Base-by-base conservation (phyloP, 2,329 filamentous ascomycete species). In the Hymenoscyphus albidus region DNA sequence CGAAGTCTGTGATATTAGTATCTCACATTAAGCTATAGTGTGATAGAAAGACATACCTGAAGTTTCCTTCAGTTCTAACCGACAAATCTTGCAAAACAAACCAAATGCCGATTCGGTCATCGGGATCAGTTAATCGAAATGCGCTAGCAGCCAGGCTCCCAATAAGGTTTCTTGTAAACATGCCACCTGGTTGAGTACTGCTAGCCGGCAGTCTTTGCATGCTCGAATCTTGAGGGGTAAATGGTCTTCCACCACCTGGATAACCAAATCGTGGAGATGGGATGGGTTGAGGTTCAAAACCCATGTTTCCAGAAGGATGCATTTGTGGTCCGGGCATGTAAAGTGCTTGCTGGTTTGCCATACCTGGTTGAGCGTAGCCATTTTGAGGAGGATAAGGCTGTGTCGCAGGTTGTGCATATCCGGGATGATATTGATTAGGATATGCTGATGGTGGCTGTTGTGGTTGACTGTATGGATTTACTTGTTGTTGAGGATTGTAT, bases 1-100 rank as follows among this genome's bases (percentile, higher is more conserved):
- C 84, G 81, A 58, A 89, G 78, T 44, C 86, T 88, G 67, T 10
- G 40, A 14, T 55, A 51, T 51, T 51, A 51, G n/a, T 51, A 22
- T 51, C 18, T 9, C n/a, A 22, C 22, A n/a, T 22, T 27, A 51
- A 16, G 10, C 42, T 9, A 9, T 22, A 18, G 44, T 18, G 18
- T 7, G 18, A 10, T 16, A 40, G 32, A 44, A n/a, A 61, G 14
- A 74, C 82, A 73, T 83, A 96, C 92, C 94, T 85, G 77, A 98
- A 99, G 65, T 82, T 85, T 12, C 95, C 95, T 77, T 98, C 95
- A 0, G 93, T 97, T 57, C 95, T 86, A 39, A 99, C 94, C 72
- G 93, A 97, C 55, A 99, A 81, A 78, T 99, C 95, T 76, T 97
- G 94, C 62, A 98, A 81, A 57, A 99, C 91, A 73, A 99, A 99